These are phyloP conservation scores for Aspergillus leporis DNA, from an alignment of 495 filamentous ascomycete genomes.

Conservation along the genomic window DNA sequence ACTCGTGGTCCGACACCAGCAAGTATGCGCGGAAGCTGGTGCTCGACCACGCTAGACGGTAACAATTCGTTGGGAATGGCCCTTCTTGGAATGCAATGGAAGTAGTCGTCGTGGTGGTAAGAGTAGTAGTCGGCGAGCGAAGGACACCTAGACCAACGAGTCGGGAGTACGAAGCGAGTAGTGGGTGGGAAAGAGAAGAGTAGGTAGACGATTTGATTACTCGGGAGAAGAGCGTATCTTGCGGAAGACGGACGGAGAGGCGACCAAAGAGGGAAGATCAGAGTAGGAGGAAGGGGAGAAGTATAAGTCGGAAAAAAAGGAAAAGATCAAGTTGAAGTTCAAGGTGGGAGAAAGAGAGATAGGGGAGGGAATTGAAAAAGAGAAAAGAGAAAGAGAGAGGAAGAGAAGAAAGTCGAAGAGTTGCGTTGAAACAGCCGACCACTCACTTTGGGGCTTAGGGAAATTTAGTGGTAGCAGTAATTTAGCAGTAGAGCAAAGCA, in stretches of 20 bases:
- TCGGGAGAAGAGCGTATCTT: background rate
- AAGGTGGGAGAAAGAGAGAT: conserved; percentile 12
- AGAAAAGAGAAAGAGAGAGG: conserved; percentile 26
- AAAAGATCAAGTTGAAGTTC: conserved; percentile 3
- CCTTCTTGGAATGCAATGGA: background rate
- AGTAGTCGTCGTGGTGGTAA: conserved; percentile 4
- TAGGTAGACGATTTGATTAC: background rate
- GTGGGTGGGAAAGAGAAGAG: background rate
- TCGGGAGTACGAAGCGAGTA: background rate
- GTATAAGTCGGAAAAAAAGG: background rate
- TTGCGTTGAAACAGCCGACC: conserved; percentile 19
- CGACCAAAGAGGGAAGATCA: conserved; percentile 17
- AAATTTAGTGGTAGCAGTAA: conserved; percentile 13
- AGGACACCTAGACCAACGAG: no score
- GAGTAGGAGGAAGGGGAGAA: conserved; percentile 5
- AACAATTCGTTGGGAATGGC: conserved; percentile 9
- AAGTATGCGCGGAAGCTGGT: conserved; percentile 40
- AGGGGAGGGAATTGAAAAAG: conserved; percentile 21
- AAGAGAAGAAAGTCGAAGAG: conserved; percentile 17
- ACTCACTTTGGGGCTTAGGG: conserved; percentile 18
- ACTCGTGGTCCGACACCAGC: conserved; percentile 43
- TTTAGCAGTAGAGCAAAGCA: background rate
- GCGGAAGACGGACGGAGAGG: conserved; percentile 12
- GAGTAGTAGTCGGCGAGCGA: conserved; percentile 11
- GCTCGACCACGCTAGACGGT: conserved; percentile 25